Conservation (phyloP, 768 basidiomycete genomes). For the Boletus vermiculosoides region DNA sequence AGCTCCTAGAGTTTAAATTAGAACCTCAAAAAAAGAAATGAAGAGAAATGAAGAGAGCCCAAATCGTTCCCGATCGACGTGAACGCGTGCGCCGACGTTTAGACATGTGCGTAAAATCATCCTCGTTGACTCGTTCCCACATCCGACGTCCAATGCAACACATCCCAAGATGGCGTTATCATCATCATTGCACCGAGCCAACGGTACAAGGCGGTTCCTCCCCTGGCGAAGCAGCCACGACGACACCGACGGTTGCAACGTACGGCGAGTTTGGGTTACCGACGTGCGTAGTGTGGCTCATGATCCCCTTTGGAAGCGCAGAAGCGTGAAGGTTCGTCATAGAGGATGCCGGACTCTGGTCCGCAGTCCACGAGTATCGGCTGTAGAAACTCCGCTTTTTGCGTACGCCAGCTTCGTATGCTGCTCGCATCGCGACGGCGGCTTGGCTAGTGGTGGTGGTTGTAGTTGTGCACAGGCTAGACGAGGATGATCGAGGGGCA, state of each 20-base stretch:
- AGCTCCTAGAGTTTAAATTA: constrained; percentile 4
- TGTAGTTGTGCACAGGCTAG: constrained; percentile 26
- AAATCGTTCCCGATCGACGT: background rate
- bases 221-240: constrained; percentile 4
- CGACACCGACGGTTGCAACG: constrained; percentile 5
- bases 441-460: constrained; percentile 22
- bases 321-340: constrained; percentile 14
- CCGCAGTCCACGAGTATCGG: constrained; percentile 30
- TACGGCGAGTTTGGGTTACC: constrained; percentile 5
- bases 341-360: constrained; percentile 26
- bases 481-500: constrained; percentile 29
- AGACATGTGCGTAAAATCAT: background rate
- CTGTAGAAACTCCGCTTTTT: constrained; percentile 34
- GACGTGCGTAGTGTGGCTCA: constrained; percentile 3
- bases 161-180: background rate
- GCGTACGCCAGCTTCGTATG: constrained; percentile 32
- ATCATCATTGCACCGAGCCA: constrained; percentile 19
- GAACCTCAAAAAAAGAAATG: background rate
- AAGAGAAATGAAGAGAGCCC: background rate
- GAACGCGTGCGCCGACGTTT: background rate
- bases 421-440: constrained; percentile 30
- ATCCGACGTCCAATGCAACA: background rate
- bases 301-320: constrained; percentile 22
- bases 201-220: background rate
- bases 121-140: background rate